Conservation (phyloP, 495 filamentous ascomycete species). For the Neurospora sp. region DNA sequence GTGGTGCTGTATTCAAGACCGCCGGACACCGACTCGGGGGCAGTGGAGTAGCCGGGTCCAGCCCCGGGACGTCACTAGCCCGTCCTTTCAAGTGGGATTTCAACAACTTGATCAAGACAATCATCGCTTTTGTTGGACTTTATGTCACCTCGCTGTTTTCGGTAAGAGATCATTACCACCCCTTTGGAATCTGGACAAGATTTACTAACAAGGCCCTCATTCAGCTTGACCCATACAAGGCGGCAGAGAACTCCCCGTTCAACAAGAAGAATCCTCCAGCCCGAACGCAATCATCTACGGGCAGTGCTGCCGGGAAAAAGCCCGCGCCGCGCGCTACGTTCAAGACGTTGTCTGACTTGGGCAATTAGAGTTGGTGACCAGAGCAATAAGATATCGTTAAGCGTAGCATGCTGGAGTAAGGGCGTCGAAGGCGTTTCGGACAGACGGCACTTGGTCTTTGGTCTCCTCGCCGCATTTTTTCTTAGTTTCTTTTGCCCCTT, state of each 20-base stretch:
- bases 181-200: neutral
- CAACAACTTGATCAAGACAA: slow-evolving; percentile 32
- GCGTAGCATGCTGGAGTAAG: neutral
- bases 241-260: slow-evolving; percentile 53
- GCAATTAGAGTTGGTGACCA: slow-evolving; percentile 1
- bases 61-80: slow-evolving; percentile 15
- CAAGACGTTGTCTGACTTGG: slow-evolving; percentile 34
- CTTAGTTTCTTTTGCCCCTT: neutral
- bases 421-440: neutral
- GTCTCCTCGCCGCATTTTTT: neutral
- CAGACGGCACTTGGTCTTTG: neutral
- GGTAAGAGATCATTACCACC: slow-evolving; percentile 19
- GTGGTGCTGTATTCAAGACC: slow-evolving; percentile 34
- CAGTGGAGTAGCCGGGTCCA: slow-evolving; percentile 7
- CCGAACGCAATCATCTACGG: slow-evolving; percentile 5
- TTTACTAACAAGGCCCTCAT: slow-evolving; percentile 9
- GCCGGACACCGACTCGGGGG: slow-evolving; percentile 28
- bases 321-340: slow-evolving; percentile 16
- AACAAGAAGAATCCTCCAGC: slow-evolving; percentile 38
- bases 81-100: slow-evolving; percentile 29
- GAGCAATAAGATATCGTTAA: neutral
- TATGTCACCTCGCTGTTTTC: slow-evolving; percentile 50
- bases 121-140: slow-evolving; percentile 48
- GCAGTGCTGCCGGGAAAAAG: slow-evolving; percentile 7
- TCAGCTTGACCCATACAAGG: slow-evolving; percentile 54